Evolutionary conservation across 129 eudicot species (phyloP).

Genomic region (Flaveria ramosissima): DNA sequence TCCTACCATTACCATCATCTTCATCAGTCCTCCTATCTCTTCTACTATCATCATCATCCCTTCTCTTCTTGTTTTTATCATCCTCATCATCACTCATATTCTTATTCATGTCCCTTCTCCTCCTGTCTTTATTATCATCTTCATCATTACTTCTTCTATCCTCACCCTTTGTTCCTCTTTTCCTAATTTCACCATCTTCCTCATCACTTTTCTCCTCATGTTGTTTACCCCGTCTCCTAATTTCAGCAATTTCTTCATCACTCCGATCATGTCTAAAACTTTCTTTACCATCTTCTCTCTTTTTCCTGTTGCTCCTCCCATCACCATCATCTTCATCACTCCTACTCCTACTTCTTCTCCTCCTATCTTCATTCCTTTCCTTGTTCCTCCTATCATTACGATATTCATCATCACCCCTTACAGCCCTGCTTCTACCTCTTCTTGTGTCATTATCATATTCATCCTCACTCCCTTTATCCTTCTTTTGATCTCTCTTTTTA

Average conservation of each 20-base stretch:
- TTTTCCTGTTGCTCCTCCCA: slow-evolving; percentile 18
- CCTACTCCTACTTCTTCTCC: slow-evolving; percentile 23
- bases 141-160: slow-evolving; percentile 34
- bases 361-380: neutral
- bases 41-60: neutral
- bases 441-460: slow-evolving; percentile 13
- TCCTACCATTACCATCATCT: slow-evolving; percentile 20
- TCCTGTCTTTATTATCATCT: slow-evolving; percentile 34
- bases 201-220: slow-evolving; percentile 24
- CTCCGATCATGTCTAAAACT: slow-evolving; percentile 4
- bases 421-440: slow-evolving; percentile 13
- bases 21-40: slow-evolving; percentile 4
- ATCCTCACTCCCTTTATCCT: neutral
- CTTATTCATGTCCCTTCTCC: slow-evolving; percentile 31
- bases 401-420: slow-evolving; percentile 18
- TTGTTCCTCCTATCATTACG: slow-evolving; percentile 6
- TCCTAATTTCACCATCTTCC: slow-evolving; percentile 35
- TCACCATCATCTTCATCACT: slow-evolving; percentile 17
- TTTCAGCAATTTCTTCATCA: slow-evolving; percentile 39
- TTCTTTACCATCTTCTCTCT: slow-evolving; percentile 6
- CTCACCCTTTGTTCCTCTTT: slow-evolving; percentile 14
- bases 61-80: slow-evolving; percentile 12
- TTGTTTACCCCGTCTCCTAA: neutral
- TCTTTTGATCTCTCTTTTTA: slow-evolving; percentile 1
- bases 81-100: slow-evolving; percentile 21